Evolutionary conservation across 2,329 filamentous ascomycete genomes (phyloP).

Genomic region (Aspergillus sp.): DNA sequence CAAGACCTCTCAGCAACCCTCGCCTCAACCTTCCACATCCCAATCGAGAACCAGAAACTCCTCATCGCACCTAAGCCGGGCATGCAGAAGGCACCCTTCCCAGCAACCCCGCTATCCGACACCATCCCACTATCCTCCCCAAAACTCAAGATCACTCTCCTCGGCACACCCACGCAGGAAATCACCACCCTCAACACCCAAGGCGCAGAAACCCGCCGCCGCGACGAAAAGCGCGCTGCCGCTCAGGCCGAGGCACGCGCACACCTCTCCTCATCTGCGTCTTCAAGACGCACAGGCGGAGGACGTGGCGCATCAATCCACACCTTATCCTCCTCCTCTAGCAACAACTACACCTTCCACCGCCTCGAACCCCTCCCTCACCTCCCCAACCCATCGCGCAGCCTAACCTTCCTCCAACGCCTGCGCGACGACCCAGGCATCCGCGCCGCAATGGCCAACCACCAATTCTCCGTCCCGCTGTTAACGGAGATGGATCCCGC

Average conservation of each 20-base stretch:
- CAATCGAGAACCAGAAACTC: constrained; percentile 44
- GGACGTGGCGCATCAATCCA: constrained; percentile 25
- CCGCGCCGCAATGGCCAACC: constrained; percentile 75
- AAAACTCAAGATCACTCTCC: constrained; percentile 48
- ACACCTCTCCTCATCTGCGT: neutral
- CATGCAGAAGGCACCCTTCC: constrained; percentile 47
- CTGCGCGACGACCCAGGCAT: constrained; percentile 84
- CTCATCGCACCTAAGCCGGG: constrained; percentile 50
- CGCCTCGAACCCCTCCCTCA: constrained; percentile 72
- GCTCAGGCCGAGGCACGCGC: constrained; percentile 23
- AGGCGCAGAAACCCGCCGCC: constrained; percentile 27
- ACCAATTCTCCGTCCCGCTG: constrained; percentile 79
- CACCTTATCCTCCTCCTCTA: constrained; percentile 39
- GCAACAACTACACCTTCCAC: constrained; percentile 77
- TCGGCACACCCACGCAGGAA: constrained; percentile 44
- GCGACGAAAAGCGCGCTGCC: constrained; percentile 30
- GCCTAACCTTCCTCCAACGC: constrained; percentile 69
- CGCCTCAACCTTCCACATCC: constrained; percentile 38
- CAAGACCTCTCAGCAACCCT: constrained; percentile 40
- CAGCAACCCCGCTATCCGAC: constrained; percentile 32
- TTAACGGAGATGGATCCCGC: constrained; percentile 95
- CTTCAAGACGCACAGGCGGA: neutral
- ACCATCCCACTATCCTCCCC: constrained; percentile 36
- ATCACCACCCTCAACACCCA: constrained; percentile 44
- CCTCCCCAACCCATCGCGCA: constrained; percentile 73